A percentile compares a stretch with the other conserved stretches of the same genome.
Evolutionary conservation across 1,139 yeast genomes (phyloP).

Genomic region (Hansenula sp.): DNA sequence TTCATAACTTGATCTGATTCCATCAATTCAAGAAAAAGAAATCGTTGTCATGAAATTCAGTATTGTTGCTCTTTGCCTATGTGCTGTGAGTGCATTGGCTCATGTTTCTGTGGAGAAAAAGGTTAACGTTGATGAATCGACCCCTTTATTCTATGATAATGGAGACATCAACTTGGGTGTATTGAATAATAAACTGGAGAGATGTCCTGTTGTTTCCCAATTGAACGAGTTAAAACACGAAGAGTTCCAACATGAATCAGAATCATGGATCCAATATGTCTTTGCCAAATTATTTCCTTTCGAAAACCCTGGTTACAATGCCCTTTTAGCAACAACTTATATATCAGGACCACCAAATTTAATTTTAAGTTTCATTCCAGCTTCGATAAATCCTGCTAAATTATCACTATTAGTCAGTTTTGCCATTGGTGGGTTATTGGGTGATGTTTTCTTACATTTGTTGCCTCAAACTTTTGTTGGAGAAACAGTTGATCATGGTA

Average conservation of each 20-base stretch:
- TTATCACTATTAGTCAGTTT: constrained; percentile 54
- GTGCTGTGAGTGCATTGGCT: not conserved
- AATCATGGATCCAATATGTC: constrained; percentile 26
- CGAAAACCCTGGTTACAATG: constrained; percentile 47
- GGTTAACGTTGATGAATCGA: not conserved
- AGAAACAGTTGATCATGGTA: constrained; percentile 36
- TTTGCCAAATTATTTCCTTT: constrained; percentile 45
- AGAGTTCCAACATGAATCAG: constrained; percentile 21
- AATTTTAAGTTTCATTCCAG: constrained; percentile 48
- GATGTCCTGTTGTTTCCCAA: constrained; percentile 35
- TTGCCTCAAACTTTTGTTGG: constrained; percentile 61
- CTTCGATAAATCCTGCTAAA: constrained; percentile 40
- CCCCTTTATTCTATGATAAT: constrained; percentile 25
- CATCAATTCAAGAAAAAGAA: no score
- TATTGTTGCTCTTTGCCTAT: not conserved
- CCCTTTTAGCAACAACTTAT: constrained; percentile 56
- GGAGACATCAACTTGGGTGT: constrained; percentile 36
- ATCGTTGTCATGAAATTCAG: no score
- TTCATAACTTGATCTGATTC: no score
- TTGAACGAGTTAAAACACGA: constrained; percentile 22
- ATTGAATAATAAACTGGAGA: constrained; percentile 23
- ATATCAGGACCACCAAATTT: constrained; percentile 62
- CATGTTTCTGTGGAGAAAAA: not conserved
- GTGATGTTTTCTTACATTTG: constrained; percentile 64
- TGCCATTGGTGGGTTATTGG: constrained; percentile 68